Evolutionary conservation across 2,329 filamentous ascomycete genomes (phyloP).

Genomic region (Pseudogymnoascus sp.): DNA sequence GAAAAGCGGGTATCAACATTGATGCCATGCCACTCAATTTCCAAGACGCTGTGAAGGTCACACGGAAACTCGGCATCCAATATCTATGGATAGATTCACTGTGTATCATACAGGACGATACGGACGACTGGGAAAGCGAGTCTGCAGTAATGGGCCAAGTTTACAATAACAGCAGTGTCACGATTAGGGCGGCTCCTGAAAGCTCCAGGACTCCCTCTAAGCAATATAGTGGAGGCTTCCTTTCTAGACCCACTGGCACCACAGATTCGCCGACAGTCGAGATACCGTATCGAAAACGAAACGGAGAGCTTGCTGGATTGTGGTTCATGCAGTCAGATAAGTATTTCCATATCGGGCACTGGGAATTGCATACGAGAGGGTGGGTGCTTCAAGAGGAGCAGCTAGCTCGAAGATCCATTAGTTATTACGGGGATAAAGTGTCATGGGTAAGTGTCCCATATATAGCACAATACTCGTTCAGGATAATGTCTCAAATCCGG

Average conservation of each 20-base stretch:
- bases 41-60: not conserved
- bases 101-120: slow-evolving; percentile 8
- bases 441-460: not conserved
- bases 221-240: not conserved
- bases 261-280: not conserved
- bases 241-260: not conserved
- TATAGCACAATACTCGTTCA: not conserved
- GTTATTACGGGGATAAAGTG: not conserved
- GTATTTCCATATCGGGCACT: not conserved
- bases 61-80: not conserved
- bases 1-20: not conserved
- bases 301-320: not conserved
- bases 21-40: not conserved
- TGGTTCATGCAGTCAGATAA: not conserved
- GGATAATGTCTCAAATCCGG: not conserved
- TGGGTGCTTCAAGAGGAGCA: not conserved
- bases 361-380: not conserved
- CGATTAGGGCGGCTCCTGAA: not conserved
- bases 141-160: slow-evolving; percentile 15
- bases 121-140: slow-evolving; percentile 17
- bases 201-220: not conserved
- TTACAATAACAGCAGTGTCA: slow-evolving; percentile 9
- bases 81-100: not conserved
- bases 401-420: not conserved
- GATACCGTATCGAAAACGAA: not conserved